Conservation (phyloP, 2,329 filamentous ascomycete genomes). For the Pseudogymnoascus sp. region DNA sequence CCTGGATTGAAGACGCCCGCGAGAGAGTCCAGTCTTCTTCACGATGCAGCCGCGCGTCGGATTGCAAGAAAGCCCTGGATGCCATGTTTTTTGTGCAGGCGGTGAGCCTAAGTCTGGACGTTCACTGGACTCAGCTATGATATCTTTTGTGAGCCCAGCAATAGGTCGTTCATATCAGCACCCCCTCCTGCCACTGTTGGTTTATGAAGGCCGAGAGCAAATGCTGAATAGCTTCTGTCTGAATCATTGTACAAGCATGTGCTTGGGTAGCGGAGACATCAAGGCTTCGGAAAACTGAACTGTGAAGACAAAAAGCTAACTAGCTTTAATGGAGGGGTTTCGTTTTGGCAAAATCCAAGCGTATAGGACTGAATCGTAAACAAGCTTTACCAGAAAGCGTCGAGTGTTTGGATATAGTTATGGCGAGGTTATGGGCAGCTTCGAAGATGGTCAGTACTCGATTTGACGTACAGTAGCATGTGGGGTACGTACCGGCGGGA, state of each 20-base stretch:
- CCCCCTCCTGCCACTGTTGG: background rate
- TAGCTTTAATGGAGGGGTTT: background rate
- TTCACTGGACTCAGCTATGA: background rate
- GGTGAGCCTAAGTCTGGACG: background rate
- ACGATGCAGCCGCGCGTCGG: slow-evolving; percentile 2
- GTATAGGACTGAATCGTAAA: background rate
- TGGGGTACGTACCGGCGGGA: slow-evolving; percentile 5
- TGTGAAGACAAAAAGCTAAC: background rate
- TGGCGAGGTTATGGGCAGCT: background rate
- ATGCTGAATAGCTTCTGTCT: background rate
- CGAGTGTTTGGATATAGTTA: background rate
- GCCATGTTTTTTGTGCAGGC: background rate
- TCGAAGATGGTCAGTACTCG: background rate
- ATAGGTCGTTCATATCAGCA: background rate
- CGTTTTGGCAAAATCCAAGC: background rate
- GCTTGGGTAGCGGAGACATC: background rate
- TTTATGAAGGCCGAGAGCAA: background rate
- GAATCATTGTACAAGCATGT: slow-evolving; percentile 8
- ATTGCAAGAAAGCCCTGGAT: background rate
- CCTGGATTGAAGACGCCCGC: background rate
- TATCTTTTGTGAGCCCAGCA: background rate
- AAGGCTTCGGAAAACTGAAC: background rate
- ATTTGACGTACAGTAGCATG: slow-evolving; percentile 7
- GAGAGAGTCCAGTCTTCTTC: slow-evolving; percentile 11
- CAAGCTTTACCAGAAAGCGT: background rate